Evolutionary conservation across 371 early-diverging fungal species (phyloP).

Genomic region (Apophysomyces trapeziformis): DNA sequence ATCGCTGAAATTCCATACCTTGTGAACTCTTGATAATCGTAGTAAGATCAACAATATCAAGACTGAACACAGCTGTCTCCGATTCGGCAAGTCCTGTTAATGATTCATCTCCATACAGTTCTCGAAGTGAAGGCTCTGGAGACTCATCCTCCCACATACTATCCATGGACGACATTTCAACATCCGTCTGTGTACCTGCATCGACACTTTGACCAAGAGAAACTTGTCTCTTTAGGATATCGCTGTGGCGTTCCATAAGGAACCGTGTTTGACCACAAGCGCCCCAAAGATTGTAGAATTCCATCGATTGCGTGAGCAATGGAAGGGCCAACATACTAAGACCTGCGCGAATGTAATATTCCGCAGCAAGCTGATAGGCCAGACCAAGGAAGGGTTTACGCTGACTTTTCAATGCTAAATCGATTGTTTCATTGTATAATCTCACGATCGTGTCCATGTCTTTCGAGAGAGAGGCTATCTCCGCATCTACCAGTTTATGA

Average conservation of each 20-base stretch:
- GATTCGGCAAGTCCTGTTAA: slow-evolving; percentile 9
- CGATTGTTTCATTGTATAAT: slow-evolving; percentile 38
- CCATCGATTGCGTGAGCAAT: slow-evolving; percentile 30
- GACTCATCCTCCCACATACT: slow-evolving; percentile 22
- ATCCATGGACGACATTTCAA: slow-evolving; percentile 6
- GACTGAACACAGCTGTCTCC: slow-evolving; percentile 39
- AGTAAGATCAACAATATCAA: slow-evolving; percentile 53
- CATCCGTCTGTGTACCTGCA: slow-evolving; percentile 38
- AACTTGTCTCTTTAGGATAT: slow-evolving; percentile 9
- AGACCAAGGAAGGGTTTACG: slow-evolving; percentile 41
- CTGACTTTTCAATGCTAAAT: slow-evolving; percentile 26
- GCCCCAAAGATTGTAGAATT: slow-evolving; percentile 41
- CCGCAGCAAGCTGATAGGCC: slow-evolving; percentile 33
- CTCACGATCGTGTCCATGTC: slow-evolving; percentile 14
- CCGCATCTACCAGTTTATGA: slow-evolving; percentile 41
- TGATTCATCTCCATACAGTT: slow-evolving; percentile 29
- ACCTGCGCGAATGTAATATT: slow-evolving; percentile 31
- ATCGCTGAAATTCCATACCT: slow-evolving; percentile 22
- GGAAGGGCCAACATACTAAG: slow-evolving; percentile 39
- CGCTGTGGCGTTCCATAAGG: slow-evolving; percentile 29
- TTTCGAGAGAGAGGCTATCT: slow-evolving; percentile 30
- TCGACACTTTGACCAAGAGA: slow-evolving; percentile 18
- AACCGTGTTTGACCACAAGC: slow-evolving; percentile 43
- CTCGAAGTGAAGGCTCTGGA: slow-evolving; percentile 32
- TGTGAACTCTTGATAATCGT: slow-evolving; percentile 54